These are phyloP conservation scores for Fusarium graminum DNA, from an alignment of 2,329 filamentous ascomycete species.

Conservation along the genomic window DNA sequence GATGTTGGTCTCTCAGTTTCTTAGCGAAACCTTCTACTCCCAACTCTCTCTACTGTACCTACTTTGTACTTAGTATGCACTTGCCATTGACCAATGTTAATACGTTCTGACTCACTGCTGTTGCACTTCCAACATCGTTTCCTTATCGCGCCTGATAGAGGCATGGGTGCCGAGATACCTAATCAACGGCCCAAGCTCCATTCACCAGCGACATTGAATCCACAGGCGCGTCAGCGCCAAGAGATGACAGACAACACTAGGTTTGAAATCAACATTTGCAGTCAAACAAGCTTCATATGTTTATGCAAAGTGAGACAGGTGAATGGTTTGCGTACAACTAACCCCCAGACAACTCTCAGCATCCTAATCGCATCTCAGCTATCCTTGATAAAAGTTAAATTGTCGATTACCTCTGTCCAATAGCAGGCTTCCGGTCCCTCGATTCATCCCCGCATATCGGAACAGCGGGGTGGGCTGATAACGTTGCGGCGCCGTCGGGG, in stretches of 20 bases:
- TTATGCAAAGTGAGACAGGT: background rate
- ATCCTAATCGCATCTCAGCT: slow-evolving; percentile 2
- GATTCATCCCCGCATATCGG: slow-evolving; percentile 28
- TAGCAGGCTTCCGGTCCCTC: slow-evolving; percentile 12
- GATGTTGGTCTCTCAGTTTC: slow-evolving; percentile 1
- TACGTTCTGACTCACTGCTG: background rate
- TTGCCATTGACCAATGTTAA: background rate
- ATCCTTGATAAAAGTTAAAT: slow-evolving; percentile 21
- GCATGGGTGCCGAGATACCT: slow-evolving; percentile 14
- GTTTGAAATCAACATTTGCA: background rate
- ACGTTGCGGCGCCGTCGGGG: slow-evolving; percentile 32
- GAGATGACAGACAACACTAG: slow-evolving; percentile 1
- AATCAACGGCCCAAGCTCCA: slow-evolving; percentile 13
- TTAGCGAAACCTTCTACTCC: background rate
- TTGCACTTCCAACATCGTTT: background rate
- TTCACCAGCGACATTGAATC: slow-evolving; percentile 1
- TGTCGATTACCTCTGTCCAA: slow-evolving; percentile 10
- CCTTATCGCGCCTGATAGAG: background rate
- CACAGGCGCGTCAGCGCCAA: slow-evolving; percentile 21
- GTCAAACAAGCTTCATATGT: background rate
- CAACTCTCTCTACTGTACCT: slow-evolving; percentile 3
- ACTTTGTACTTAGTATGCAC: background rate
- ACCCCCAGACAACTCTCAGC: background rate
- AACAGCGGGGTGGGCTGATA: slow-evolving; percentile 47
- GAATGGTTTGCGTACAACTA: background rate